A percentile compares a stretch with the other conserved stretches of the same genome.
These are phyloP conservation scores for Fusarium sp. DNA, from an alignment of 2,329 filamentous ascomycete species.

Conservation along the genomic window DNA sequence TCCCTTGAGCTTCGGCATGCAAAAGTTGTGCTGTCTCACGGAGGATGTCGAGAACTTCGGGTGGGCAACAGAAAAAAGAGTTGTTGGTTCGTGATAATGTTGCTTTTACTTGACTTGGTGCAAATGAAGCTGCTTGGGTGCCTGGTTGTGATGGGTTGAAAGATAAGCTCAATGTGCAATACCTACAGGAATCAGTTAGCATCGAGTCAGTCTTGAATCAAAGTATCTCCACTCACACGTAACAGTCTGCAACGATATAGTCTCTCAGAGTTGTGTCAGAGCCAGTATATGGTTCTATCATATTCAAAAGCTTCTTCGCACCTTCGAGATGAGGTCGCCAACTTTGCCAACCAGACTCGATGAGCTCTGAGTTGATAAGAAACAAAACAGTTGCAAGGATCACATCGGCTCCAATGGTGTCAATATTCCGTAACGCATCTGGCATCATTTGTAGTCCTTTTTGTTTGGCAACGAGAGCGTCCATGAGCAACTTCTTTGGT, in stretches of 20 bases:
- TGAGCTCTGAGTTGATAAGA: slow-evolving; percentile 62
- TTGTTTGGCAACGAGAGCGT: slow-evolving; percentile 59
- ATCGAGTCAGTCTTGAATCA: neutral
- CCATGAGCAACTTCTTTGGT: slow-evolving; percentile 48
- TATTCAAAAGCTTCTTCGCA: slow-evolving; percentile 56
- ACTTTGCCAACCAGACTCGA: slow-evolving; percentile 59
- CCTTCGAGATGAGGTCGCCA: slow-evolving; percentile 61
- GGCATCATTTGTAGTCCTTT: slow-evolving; percentile 56
- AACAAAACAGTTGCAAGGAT: slow-evolving; percentile 60
- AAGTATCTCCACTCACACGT: slow-evolving; percentile 51
- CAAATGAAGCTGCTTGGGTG: slow-evolving; percentile 47
- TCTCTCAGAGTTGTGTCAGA: slow-evolving; percentile 54
- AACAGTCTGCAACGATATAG: slow-evolving; percentile 60
- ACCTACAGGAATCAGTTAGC: slow-evolving; percentile 45
- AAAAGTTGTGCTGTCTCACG: slow-evolving; percentile 55
- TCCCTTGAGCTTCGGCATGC: slow-evolving; percentile 43
- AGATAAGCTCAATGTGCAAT: slow-evolving; percentile 58
- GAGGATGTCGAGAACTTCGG: slow-evolving; percentile 57
- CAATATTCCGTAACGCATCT: slow-evolving; percentile 52
- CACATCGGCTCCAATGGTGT: slow-evolving; percentile 52
- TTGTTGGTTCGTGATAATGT: slow-evolving; percentile 55
- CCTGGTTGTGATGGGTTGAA: slow-evolving; percentile 52
- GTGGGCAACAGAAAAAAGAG: slow-evolving; percentile 61
- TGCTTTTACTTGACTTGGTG: slow-evolving; percentile 50
- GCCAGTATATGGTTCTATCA: slow-evolving; percentile 50